Percentiles rank a stretch among this genome's conserved stretches.
phyloP scores from a whole-genome alignment of 495 filamentous ascomycete genomes.

The Penicillium salamii region DNA sequence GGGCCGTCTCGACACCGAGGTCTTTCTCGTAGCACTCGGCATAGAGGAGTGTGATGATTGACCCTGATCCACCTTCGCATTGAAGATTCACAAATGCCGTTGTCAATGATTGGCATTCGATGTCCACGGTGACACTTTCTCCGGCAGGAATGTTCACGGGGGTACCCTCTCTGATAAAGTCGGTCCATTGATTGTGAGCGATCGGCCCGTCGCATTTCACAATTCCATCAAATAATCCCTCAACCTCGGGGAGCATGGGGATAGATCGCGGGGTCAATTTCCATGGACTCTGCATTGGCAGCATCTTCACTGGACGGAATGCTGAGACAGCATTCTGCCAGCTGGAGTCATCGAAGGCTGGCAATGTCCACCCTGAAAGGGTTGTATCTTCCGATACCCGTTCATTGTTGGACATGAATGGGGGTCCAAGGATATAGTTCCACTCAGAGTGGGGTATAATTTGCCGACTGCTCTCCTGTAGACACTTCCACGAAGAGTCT shows the following conservation, averaged over 20 bases:
- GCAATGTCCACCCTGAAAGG: slow-evolving; percentile 12
- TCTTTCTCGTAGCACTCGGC: slow-evolving; percentile 27
- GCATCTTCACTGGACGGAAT: slow-evolving; percentile 20
- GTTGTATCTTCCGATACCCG: slow-evolving; percentile 6
- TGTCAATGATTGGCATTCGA: slow-evolving; percentile 11
- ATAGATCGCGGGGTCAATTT: slow-evolving; percentile 16
- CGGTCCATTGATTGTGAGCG: slow-evolving; percentile 2
- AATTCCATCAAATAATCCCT: slow-evolving; percentile 9
- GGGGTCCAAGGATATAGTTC: slow-evolving; percentile 25
- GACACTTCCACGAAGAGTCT: slow-evolving; percentile 17
- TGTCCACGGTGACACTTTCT: slow-evolving; percentile 11
- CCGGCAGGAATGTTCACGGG: slow-evolving; percentile 10
- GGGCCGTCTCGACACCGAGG: slow-evolving; percentile 11
- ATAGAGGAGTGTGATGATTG: slow-evolving; percentile 14
- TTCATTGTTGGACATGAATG: slow-evolving; percentile 26
- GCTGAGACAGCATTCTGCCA: slow-evolving; percentile 15
- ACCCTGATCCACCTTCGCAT: slow-evolving; percentile 12
- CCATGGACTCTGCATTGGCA: slow-evolving; percentile 23
- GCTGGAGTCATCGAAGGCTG: slow-evolving; percentile 16
- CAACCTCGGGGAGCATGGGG: slow-evolving; percentile 16
- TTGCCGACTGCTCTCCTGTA: slow-evolving; percentile 9
- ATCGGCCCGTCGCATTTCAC: slow-evolving; percentile 11
- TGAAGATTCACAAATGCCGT: slow-evolving; percentile 21
- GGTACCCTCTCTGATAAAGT: slow-evolving; percentile 1
- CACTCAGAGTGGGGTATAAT: slow-evolving; percentile 18